These are phyloP conservation scores for Nicotiana rustica DNA, from an alignment of 305 asterid genomes.

Conservation along the genomic window DNA sequence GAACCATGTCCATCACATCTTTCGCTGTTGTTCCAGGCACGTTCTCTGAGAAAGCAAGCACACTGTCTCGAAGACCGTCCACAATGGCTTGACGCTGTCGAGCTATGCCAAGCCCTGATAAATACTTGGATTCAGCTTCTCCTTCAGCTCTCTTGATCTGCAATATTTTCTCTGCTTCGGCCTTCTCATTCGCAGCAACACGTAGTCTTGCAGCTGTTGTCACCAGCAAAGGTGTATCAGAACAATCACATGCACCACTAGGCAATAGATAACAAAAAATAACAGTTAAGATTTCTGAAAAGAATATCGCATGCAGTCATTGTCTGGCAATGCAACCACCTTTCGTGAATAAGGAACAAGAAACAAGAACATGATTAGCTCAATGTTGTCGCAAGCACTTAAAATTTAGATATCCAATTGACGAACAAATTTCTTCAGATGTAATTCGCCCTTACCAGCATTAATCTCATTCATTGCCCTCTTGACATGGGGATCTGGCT, in stretches of 20 bases:
- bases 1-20: slow-evolving; percentile 57
- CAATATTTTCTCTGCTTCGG: slow-evolving; percentile 56
- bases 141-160: slow-evolving; percentile 59
- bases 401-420: neutral
- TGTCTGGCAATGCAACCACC: slow-evolving; percentile 3
- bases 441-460: slow-evolving; percentile 41
- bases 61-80: slow-evolving; percentile 52
- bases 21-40: slow-evolving; percentile 52
- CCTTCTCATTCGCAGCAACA: slow-evolving; percentile 57
- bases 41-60: slow-evolving; percentile 51
- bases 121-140: slow-evolving; percentile 54
- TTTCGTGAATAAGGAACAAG: neutral
- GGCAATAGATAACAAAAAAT: neutral
- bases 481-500: slow-evolving; percentile 51
- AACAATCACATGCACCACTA: neutral
- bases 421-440: neutral
- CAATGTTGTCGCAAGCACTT: neutral
- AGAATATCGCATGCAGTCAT: neutral
- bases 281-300: neutral
- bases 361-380: neutral
- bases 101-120: slow-evolving; percentile 53
- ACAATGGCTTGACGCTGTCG: slow-evolving; percentile 56
- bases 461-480: slow-evolving; percentile 55
- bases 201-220: slow-evolving; percentile 51
- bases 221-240: slow-evolving; percentile 13